A percentile compares a stretch with the other conserved stretches of the same genome.
phyloP scores from a whole-genome alignment of 2,329 filamentous ascomycete genomes.

The Fusarium haematococcum region DNA sequence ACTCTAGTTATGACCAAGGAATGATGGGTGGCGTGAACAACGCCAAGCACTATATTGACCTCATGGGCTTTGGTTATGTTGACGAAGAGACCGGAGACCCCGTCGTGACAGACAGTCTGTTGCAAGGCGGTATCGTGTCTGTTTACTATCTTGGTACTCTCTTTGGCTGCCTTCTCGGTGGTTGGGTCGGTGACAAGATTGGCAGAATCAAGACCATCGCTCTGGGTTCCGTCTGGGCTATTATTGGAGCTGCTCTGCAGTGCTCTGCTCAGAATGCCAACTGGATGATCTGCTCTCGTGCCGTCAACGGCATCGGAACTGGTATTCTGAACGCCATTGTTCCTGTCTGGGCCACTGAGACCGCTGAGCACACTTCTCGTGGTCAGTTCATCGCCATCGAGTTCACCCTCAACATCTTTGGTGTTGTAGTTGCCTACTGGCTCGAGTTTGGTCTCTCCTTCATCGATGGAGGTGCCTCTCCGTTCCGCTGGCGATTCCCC shows the following conservation, averaged over 20 bases:
- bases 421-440: constrained; percentile 66
- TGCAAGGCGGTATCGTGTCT: constrained; percentile 41
- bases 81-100: constrained; percentile 32
- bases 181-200: constrained; percentile 35
- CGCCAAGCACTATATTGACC: constrained; percentile 28
- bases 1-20: constrained; percentile 22
- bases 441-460: constrained; percentile 70
- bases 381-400: constrained; percentile 78
- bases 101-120: constrained; percentile 31
- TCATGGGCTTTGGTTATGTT: constrained; percentile 41
- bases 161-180: constrained; percentile 33
- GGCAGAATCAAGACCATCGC: constrained; percentile 37
- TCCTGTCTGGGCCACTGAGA: constrained; percentile 79
- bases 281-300: constrained; percentile 48
- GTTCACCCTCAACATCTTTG: constrained; percentile 51
- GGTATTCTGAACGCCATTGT: constrained; percentile 78
- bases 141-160: constrained; percentile 42
- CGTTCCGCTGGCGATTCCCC: constrained; percentile 75
- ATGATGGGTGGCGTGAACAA: constrained; percentile 42
- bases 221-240: constrained; percentile 29
- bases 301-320: constrained; percentile 63
- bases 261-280: constrained; percentile 29
- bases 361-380: constrained; percentile 73
- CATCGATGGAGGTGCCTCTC: constrained; percentile 66
- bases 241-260: constrained; percentile 26